phyloP scores from a whole-genome alignment of 2,329 filamentous ascomycete species.

The Dactylellina haptotyla region DNA sequence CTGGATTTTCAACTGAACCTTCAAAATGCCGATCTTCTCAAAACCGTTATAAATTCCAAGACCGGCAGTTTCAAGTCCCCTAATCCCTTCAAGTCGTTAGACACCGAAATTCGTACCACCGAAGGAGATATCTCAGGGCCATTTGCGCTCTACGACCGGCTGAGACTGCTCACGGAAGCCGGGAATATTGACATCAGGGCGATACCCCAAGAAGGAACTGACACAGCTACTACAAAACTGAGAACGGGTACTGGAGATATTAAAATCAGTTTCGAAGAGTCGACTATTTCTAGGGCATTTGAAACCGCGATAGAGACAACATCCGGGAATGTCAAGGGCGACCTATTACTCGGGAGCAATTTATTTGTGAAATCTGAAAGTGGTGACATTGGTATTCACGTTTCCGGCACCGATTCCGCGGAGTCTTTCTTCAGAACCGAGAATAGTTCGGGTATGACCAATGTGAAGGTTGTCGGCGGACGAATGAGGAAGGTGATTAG shows the following conservation, averaged over 20 bases:
- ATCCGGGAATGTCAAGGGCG: conserved; percentile 21
- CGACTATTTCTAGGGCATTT: not conserved
- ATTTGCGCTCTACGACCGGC: conserved; percentile 28
- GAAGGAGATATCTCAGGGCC: conserved; percentile 30
- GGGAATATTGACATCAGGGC: conserved; percentile 25
- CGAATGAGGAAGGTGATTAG: conserved; percentile 9
- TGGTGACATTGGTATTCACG: conserved; percentile 29
- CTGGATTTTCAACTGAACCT: conserved; percentile 36
- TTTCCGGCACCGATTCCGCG: conserved; percentile 4
- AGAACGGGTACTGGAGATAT: conserved; percentile 21
- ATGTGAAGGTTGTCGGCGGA: conserved; percentile 6
- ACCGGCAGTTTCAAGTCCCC: conserved; percentile 10
- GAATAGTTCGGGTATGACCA: conserved; percentile 23
- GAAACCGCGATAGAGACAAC: conserved; percentile 10
- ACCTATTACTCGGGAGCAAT: conserved; percentile 18
- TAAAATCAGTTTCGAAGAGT: conserved; percentile 13
- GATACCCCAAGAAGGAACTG: conserved; percentile 17
- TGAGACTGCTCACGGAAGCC: conserved; percentile 15
- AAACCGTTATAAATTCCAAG: conserved; percentile 12
- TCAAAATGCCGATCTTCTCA: conserved; percentile 3
- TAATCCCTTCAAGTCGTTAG: conserved; percentile 4
- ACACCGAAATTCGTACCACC: conserved; percentile 15
- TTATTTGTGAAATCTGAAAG: conserved; percentile 31
- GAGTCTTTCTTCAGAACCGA: conserved; percentile 35
- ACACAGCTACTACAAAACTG: conserved; percentile 20